Percentiles rank a stretch among this genome's conserved stretches.
Evolutionary conservation across 352 stramenopile species (phyloP).

Genomic region (Phytophthora cactorum): DNA sequence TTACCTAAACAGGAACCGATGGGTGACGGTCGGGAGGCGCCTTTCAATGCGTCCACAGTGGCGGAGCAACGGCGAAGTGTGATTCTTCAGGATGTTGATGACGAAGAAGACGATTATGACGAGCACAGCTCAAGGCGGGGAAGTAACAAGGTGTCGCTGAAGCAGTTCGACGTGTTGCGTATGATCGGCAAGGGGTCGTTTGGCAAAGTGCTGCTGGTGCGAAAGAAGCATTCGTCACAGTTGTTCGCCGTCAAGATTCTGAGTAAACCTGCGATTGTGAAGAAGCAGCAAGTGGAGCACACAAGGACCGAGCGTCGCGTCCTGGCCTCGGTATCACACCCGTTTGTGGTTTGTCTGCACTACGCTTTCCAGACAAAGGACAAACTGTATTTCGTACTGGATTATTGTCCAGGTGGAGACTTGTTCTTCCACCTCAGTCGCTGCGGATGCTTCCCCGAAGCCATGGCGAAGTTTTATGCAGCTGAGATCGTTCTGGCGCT

Average conservation of each 20-base stretch:
- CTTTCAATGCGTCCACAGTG: conserved; percentile 35
- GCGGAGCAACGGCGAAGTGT: conserved; percentile 61
- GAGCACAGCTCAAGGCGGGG: conserved; percentile 26
- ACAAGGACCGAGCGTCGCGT: conserved; percentile 85
- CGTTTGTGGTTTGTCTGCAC: conserved; percentile 90
- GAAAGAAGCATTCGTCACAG: conserved; percentile 79
- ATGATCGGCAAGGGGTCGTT: conserved; percentile 94
- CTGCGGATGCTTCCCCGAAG: conserved; percentile 80
- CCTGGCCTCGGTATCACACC: conserved; percentile 79
- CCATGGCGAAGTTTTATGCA: conserved; percentile 85
- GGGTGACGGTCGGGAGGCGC: conserved; percentile 28
- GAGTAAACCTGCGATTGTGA: conserved; percentile 77
- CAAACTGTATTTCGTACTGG: conserved; percentile 88
- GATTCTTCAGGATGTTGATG: conserved; percentile 73
- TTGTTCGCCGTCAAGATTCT: conserved; percentile 89
- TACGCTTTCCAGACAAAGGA: conserved; percentile 89
- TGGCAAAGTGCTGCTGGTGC: conserved; percentile 91
- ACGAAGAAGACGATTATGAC: conserved; percentile 52
- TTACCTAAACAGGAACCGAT: conserved; percentile 32
- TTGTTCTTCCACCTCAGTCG: conserved; percentile 85
- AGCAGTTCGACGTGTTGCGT: conserved; percentile 90
- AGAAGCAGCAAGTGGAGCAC: conserved; percentile 87
- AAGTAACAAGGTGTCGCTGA: conserved; percentile 73
- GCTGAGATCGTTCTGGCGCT: conserved; percentile 87
- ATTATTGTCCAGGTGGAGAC: conserved; percentile 86